These are phyloP conservation scores for Persicaria maculosa DNA, from an alignment of 148 eudicot genomes.

Conservation along the genomic window DNA sequence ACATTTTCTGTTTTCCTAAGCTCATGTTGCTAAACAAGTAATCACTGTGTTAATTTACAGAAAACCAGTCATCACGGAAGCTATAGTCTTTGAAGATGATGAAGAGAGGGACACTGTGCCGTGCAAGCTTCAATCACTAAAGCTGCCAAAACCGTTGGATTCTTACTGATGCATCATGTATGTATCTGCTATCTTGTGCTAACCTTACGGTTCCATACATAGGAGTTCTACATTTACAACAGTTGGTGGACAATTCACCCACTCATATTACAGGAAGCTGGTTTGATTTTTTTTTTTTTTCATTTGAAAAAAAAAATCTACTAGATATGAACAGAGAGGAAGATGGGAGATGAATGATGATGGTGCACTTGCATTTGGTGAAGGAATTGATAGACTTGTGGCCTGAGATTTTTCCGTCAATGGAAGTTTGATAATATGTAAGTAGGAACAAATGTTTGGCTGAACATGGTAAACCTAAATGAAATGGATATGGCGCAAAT, in stretches of 20 bases:
- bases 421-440: not conserved
- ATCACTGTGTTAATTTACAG: not conserved
- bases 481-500: too few relatives aligned
- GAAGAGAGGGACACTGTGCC: conserved; percentile 9
- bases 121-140: conserved; percentile 11
- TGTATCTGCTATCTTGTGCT: not conserved
- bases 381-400: not conserved
- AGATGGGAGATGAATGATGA: too few relatives aligned
- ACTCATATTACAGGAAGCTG: not conserved
- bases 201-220: not conserved
- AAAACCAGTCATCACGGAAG: conserved; percentile 8
- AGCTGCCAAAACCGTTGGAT: not conserved
- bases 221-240: not conserved
- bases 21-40: not conserved
- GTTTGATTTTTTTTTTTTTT: not conserved
- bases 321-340: too few relatives aligned
- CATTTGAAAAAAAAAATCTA: too few relatives aligned
- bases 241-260: conserved; percentile 9
- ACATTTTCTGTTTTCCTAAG: not conserved
- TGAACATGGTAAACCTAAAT: too few relatives aligned
- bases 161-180: conserved; percentile 2
- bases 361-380: not conserved
- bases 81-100: conserved; percentile 6
- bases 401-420: not conserved
- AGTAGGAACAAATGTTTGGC: not conserved